Base-by-base conservation (phyloP, 148 eudicot genomes). In the Arbutus unedo region DNA sequence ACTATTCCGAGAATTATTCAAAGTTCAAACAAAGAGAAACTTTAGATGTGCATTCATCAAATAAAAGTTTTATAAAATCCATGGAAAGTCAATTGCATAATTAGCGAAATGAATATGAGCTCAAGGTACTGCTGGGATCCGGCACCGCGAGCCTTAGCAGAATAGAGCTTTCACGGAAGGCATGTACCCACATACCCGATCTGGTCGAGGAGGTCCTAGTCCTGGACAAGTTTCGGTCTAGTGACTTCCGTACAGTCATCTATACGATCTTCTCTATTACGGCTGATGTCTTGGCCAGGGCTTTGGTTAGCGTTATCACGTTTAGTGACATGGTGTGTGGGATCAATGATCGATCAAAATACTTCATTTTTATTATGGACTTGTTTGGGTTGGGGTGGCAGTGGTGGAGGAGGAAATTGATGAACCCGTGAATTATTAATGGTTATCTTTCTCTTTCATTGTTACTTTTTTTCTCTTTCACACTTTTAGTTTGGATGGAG, bases 111-210 rank as follows among this genome's bases (percentile, higher is more conserved):
- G 21, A 8, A 77, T 16, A 18, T 41, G 1, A 45, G 18, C 7
- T 18, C 53, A 78, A 59, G 95, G 76, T 96, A 96, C 82, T 93
- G 96, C 2, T 87, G 85, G 19, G 91, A 82, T 84, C 91, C 86
- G 74, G 71, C 74, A 55, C 91, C 41, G 59, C 94, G 91, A 3
- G 99, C 87, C 85, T 84, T 94, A 15, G 95, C 99, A n/a, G 95
- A 88, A 85, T 91, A 96, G 11, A 96, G 89, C 83, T 93, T 93
- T 98, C 99, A 96, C 2, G 85, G 93, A 31, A 93, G 91, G 31
- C 89, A 95, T 0, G 98, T 98, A 1, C 99, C 99, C 0, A 98
- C 96, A 4, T 98, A 92, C 23, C 97, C 99, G 91, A 96, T 93
- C 94, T 93, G 99, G 70, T 90, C 86, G 14, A 87, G 62, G 47